A percentile compares a stretch with the other conserved stretches of the same genome.
These are phyloP conservation scores for Aspergillus biplanus DNA, from an alignment of 495 filamentous ascomycete genomes.

Conservation along the genomic window DNA sequence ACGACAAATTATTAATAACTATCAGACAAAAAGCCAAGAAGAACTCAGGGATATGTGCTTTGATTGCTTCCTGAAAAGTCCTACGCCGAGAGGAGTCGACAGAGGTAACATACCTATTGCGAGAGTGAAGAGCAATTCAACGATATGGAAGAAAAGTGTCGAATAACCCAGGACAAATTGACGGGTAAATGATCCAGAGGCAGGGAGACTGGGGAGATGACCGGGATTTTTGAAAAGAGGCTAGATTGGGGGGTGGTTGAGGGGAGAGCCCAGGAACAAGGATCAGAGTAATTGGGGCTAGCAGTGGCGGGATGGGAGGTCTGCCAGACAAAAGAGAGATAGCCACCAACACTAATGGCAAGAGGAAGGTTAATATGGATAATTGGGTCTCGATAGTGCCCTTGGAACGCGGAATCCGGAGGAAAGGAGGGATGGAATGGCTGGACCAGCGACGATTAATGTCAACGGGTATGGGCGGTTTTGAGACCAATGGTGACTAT, in stretches of 20 bases:
- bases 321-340: slow-evolving; percentile 7
- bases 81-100: background rate
- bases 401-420: slow-evolving; percentile 2
- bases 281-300: slow-evolving; percentile 10
- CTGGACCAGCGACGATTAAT: slow-evolving; percentile 5
- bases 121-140: background rate
- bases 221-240: slow-evolving; percentile 4
- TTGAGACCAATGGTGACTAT: slow-evolving; percentile 10
- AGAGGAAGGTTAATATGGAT: slow-evolving; percentile 5
- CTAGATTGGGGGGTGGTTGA: slow-evolving; percentile 8
- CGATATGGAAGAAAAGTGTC: background rate
- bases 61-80: background rate
- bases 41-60: background rate
- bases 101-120: background rate
- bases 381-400: slow-evolving; percentile 10
- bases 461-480: slow-evolving; percentile 5
- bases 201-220: background rate
- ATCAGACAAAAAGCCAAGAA: background rate
- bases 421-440: background rate
- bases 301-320: slow-evolving; percentile 14
- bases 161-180: background rate
- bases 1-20: background rate
- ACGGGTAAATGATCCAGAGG: background rate
- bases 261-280: slow-evolving; percentile 16
- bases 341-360: slow-evolving; percentile 9